Evolutionary conservation across 768 basidiomycete genomes (phyloP).

Genomic region (Lactarius hatsudake): DNA sequence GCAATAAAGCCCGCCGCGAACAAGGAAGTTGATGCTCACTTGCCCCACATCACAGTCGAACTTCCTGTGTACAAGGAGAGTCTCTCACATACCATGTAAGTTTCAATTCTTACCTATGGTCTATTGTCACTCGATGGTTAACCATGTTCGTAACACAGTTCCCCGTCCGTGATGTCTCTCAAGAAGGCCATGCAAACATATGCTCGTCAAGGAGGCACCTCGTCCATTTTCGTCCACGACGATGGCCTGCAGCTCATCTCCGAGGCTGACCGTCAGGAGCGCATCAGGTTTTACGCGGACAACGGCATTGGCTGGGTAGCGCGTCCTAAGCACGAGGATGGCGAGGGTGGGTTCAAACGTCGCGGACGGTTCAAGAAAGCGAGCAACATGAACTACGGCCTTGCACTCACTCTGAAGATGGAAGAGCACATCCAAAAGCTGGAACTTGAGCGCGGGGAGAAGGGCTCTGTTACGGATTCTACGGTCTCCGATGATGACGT

Average conservation of each 20-base stretch:
- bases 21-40: conserved; percentile 55
- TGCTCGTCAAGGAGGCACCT: conserved; percentile 81
- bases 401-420: conserved; percentile 61
- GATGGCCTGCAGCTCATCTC: conserved; percentile 73
- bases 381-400: conserved; percentile 85
- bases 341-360: conserved; percentile 67
- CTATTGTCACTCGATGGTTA: background rate
- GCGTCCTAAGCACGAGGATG: conserved; percentile 63
- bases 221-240: conserved; percentile 76
- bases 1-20: conserved; percentile 60
- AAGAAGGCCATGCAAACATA: conserved; percentile 89
- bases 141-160: conserved; percentile 37
- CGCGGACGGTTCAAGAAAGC: conserved; percentile 94
- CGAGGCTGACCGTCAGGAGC: conserved; percentile 58
- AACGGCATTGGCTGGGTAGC: conserved; percentile 84
- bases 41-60: conserved; percentile 77
- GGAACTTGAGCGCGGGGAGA: conserved; percentile 40
- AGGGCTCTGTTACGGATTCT: conserved; percentile 35
- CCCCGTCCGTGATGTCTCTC: conserved; percentile 71
- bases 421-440: conserved; percentile 50
- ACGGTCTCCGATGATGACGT: conserved; percentile 40
- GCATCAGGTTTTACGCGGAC: conserved; percentile 71
- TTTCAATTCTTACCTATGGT: conserved; percentile 24
- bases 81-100: conserved; percentile 77
- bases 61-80: conserved; percentile 90